Conservation (phyloP, 495 filamentous ascomycete species). For the Parathielavia appendiculata region DNA sequence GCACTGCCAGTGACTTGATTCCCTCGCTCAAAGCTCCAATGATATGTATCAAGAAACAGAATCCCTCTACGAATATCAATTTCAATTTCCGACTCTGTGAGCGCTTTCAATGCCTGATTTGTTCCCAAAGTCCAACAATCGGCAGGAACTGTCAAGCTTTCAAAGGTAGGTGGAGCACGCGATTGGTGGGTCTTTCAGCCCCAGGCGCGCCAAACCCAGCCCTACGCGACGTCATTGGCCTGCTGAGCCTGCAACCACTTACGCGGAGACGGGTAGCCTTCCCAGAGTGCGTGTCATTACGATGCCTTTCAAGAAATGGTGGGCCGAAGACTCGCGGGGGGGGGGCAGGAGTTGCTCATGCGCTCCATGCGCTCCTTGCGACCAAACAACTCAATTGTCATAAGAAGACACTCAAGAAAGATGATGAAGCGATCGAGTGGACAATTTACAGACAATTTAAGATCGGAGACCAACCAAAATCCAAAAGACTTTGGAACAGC, state of each 20-base stretch:
- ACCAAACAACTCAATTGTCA: no score
- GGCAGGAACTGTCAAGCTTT: not conserved
- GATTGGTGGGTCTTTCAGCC: not conserved
- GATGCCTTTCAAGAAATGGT: not conserved
- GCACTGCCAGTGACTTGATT: not conserved
- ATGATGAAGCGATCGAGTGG: no score
- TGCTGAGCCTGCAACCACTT: conserved; percentile 17
- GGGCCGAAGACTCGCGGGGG: no score
- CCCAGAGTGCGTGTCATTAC: not conserved
- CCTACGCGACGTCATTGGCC: conserved; percentile 16
- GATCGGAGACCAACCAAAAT: no score
- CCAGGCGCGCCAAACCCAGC: conserved; percentile 9
- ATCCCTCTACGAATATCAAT: not conserved
- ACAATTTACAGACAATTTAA: no score
- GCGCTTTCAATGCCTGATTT: not conserved
- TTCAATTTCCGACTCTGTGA: not conserved
- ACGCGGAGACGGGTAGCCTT: conserved; percentile 8
- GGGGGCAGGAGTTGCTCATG: no score
- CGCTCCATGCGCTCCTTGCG: no score
- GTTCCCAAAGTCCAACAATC: not conserved
- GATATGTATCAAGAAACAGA: not conserved
- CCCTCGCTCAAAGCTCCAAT: not conserved
- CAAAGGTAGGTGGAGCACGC: not conserved
- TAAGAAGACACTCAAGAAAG: no score
- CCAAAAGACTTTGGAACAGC: no score